Conservation (phyloP, 345 rosid species). For the Eucalyptus lansdowneana region DNA sequence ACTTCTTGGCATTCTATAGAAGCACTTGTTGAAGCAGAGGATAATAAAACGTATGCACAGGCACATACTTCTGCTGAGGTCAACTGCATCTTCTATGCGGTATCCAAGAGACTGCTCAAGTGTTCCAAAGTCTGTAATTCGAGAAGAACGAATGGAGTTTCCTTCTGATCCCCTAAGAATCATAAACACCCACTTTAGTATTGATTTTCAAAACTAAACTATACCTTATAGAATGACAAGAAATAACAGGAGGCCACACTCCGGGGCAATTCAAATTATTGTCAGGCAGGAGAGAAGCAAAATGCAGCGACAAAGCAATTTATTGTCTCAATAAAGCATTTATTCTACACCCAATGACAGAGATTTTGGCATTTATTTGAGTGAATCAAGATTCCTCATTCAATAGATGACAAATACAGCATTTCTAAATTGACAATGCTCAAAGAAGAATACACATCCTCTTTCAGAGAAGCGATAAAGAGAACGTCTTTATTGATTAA, state of each 20-base stretch:
- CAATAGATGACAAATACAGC: background rate
- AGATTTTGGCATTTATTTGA: background rate
- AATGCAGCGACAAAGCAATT: background rate
- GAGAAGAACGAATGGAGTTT: slow-evolving; percentile 16
- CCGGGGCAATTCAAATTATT: background rate
- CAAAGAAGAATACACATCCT: background rate
- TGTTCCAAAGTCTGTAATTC: slow-evolving; percentile 23
- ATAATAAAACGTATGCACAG: background rate
- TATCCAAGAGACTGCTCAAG: slow-evolving; percentile 35
- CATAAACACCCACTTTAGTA: background rate
- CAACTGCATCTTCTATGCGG: slow-evolving; percentile 35
- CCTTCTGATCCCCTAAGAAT: slow-evolving; percentile 26
- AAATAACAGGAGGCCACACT: background rate
- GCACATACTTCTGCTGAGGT: slow-evolving; percentile 35
- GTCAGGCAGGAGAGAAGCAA: background rate
- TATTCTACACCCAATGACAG: background rate
- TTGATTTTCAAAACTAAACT: background rate
- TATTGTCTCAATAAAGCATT: background rate
- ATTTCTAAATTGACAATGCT: background rate
- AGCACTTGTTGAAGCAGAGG: background rate
- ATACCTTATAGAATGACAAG: background rate
- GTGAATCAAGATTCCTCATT: background rate
- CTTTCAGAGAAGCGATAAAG: background rate
- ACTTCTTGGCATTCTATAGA: background rate
- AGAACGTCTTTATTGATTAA: background rate